Evolutionary conservation across 192 early-diverging fungal species (phyloP).

Genomic region (Rhizophagus prolifer): DNA sequence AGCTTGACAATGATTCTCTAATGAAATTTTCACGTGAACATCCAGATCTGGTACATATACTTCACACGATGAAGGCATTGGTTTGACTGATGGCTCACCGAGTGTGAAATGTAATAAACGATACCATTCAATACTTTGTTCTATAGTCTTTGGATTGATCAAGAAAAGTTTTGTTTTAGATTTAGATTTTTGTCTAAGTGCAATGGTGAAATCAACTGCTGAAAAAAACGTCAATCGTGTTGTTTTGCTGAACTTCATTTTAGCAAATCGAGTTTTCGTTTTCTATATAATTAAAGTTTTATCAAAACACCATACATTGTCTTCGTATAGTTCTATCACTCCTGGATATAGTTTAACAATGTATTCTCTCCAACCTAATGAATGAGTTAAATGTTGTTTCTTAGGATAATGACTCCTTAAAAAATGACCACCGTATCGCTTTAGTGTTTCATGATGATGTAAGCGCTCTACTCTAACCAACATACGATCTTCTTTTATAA

Average conservation of each 20-base stretch:
- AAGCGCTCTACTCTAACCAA: conserved; percentile 1
- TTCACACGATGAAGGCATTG: conserved; percentile 36
- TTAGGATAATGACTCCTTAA: neutral
- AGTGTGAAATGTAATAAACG: conserved; percentile 35
- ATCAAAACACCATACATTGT: neutral
- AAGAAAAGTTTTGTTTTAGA: conserved; percentile 33
- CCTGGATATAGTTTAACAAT: conserved; percentile 3
- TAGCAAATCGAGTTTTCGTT: conserved; percentile 33
- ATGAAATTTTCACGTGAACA: conserved; percentile 41
- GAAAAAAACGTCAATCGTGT: conserved; percentile 34
- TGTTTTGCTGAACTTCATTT: conserved; percentile 27
- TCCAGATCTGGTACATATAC: conserved; percentile 41
- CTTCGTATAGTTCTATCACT: conserved; percentile 2
- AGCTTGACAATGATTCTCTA: conserved; percentile 29
- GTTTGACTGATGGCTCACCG: conserved; percentile 14
- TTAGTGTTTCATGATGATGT: neutral
- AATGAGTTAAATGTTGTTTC: neutral
- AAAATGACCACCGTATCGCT: neutral
- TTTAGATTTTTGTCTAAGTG: conserved; percentile 28
- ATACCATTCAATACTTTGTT: conserved; percentile 39
- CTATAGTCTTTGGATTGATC: conserved; percentile 32
- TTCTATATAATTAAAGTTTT: conserved; percentile 28
- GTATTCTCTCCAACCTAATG: conserved; percentile 20
- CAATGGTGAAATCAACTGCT: conserved; percentile 39
- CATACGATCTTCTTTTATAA: conserved; percentile 18